A percentile compares a stretch with the other conserved stretches of the same genome.
These are phyloP conservation scores for Fusarium nodosum DNA, from an alignment of 2,329 filamentous ascomycete species.

Conservation along the genomic window DNA sequence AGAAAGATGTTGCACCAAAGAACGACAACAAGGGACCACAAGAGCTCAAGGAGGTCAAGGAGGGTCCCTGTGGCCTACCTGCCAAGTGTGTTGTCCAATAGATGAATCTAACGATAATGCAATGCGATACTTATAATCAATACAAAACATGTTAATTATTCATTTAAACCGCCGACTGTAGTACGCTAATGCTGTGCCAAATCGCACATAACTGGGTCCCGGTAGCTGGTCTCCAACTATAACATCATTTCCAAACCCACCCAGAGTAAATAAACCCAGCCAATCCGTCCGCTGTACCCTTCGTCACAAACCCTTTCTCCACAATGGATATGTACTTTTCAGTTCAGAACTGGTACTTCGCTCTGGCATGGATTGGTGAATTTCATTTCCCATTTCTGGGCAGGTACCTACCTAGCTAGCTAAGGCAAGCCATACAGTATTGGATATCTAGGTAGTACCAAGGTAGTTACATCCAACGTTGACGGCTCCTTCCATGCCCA, in stretches of 20 bases:
- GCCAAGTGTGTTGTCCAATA: conserved; percentile 78
- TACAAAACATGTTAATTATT: conserved; percentile 22
- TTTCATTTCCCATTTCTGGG: background rate
- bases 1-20: conserved; percentile 39
- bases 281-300: background rate
- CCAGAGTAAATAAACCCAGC: background rate
- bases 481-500: background rate
- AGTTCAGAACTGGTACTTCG: conserved; percentile 47
- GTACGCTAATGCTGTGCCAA: conserved; percentile 2
- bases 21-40: conserved; percentile 43
- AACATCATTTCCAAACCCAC: background rate
- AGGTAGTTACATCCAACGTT: conserved; percentile 11
- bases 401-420: background rate
- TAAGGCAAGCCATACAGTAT: too few species aligned
- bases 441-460: too few species aligned
- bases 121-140: conserved; percentile 33
- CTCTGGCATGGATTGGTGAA: conserved; percentile 10
- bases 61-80: conserved; percentile 83
- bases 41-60: conserved; percentile 63
- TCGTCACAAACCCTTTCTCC: conserved; percentile 46
- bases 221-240: background rate
- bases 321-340: conserved; percentile 50
- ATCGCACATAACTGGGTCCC: background rate
- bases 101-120: conserved; percentile 45
- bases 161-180: conserved; percentile 1